Evolutionary conservation across 2,329 filamentous ascomycete species (phyloP).

Genomic region (Fusarium zealandicum): DNA sequence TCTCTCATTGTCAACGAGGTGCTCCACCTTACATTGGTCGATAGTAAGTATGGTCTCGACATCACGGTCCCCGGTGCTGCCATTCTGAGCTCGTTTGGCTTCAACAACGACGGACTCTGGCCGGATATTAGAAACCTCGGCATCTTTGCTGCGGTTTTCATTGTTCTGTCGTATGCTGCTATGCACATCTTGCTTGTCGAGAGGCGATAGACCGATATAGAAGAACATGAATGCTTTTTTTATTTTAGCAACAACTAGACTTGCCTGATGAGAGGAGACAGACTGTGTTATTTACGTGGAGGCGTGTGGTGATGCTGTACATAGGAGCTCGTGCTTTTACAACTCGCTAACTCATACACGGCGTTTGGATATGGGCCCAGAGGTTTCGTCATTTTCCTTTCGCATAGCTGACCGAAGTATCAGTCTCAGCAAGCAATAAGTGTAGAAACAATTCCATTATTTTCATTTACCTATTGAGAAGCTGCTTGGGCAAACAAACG

Average conservation of each 20-base stretch:
- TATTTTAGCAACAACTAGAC: slow-evolving; percentile 4
- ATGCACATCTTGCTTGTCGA: slow-evolving; percentile 96
- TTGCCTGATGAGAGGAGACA: background rate
- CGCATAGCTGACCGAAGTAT: slow-evolving; percentile 8
- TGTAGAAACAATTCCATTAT: slow-evolving; percentile 5
- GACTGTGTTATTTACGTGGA: background rate
- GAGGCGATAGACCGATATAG: slow-evolving; percentile 58
- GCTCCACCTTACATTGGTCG: slow-evolving; percentile 83
- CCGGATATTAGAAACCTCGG: slow-evolving; percentile 81
- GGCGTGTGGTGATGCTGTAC: slow-evolving; percentile 3
- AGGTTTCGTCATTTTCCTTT: background rate
- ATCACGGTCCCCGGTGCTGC: slow-evolving; percentile 95
- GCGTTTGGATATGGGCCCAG: slow-evolving; percentile 20
- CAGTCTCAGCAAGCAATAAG: background rate
- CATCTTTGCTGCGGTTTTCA: slow-evolving; percentile 82
- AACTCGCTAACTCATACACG: slow-evolving; percentile 5
- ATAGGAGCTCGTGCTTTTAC: background rate
- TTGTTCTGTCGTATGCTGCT: slow-evolving; percentile 85
- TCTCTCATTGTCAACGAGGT: slow-evolving; percentile 97
- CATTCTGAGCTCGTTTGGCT: slow-evolving; percentile 94
- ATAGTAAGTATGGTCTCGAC: slow-evolving; percentile 94
- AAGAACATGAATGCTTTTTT: background rate
- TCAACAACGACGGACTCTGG: slow-evolving; percentile 88
- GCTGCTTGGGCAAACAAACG: background rate
- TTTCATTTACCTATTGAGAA: background rate